phyloP scores from a whole-genome alignment of 352 stramenopile genomes.

The Pythium phragmitis region DNA sequence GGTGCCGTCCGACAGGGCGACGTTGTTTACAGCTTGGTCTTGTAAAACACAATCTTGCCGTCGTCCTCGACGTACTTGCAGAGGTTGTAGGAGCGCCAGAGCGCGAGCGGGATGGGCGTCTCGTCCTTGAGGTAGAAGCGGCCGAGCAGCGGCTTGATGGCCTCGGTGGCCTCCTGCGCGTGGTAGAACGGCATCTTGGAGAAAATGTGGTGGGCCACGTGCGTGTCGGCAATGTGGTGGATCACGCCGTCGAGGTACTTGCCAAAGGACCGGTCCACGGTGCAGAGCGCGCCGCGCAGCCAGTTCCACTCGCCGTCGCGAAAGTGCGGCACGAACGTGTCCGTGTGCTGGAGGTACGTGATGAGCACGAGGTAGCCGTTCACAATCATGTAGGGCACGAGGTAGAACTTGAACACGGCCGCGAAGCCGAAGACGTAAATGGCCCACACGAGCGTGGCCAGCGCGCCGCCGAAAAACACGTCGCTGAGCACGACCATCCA shows the following conservation, averaged over 20 bases:
- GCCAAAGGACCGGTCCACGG: slow-evolving; percentile 97
- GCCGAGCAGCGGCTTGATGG: slow-evolving; percentile 91
- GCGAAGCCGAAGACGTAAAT: slow-evolving; percentile 67
- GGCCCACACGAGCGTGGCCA: slow-evolving; percentile 58
- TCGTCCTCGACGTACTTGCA: slow-evolving; percentile 95
- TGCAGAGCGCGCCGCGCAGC: slow-evolving; percentile 95
- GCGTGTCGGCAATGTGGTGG: slow-evolving; percentile 97
- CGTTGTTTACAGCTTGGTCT: slow-evolving; percentile 48
- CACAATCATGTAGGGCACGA: slow-evolving; percentile 94
- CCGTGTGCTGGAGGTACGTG: slow-evolving; percentile 98
- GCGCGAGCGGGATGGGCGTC: slow-evolving; percentile 83
- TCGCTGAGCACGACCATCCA: slow-evolving; percentile 94
- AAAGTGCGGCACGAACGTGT: slow-evolving; percentile 98
- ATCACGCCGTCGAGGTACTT: slow-evolving; percentile 95
- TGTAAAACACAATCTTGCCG: slow-evolving; percentile 91
- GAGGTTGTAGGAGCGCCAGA: slow-evolving; percentile 91
- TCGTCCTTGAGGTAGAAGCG: slow-evolving; percentile 96
- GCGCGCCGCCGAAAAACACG: slow-evolving; percentile 76
- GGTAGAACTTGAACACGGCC: slow-evolving; percentile 93
- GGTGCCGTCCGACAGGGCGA: not conserved
- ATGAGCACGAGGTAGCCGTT: slow-evolving; percentile 97
- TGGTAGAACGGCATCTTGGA: slow-evolving; percentile 99
- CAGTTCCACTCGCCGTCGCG: slow-evolving; percentile 94
- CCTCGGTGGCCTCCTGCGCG: slow-evolving; percentile 92
- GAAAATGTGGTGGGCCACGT: slow-evolving; percentile 99